Evolutionary conservation across 805 yeast genomes (phyloP), one percentile per base, ranked within the genome.

Genomic region (Starmerella floricola): DNA sequence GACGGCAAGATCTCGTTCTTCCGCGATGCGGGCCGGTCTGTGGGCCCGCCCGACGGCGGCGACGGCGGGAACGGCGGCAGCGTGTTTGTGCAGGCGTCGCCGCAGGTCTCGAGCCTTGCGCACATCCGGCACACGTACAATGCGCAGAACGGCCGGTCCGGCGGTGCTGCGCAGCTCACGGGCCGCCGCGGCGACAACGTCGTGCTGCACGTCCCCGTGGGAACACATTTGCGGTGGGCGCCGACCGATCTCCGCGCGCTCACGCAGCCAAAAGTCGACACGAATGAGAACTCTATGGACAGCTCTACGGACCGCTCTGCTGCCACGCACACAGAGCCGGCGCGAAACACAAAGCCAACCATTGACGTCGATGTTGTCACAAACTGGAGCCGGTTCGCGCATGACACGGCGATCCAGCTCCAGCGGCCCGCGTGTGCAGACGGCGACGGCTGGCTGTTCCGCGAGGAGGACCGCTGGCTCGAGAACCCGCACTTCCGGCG

Each of bases 21-120:
- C 45, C 67, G 95, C 50, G 97, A 85, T 51, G 82, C 94, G 3
- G 83, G 86, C 31, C 63, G 83, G 33, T 69, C 94, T 0, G 69
- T 71, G 16, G 98, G 98, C 0, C 97, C 98, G 0, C 94, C 98
- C 0, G 94, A 87, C 60, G 98, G 98, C n/a, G 98, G 98, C 8
- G 96, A 91, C 62, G 98, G 98, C 24, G 98, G 97, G 4, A 65
- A 69, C 47, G 98, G 98, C 18, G 98, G 98, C 2, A 70, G 78
- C 40, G 71, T 91, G 2, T 88, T 79, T 57, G 74, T 91, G 2
- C 83, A 79, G 56, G 95, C 94, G 2, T 76, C 78, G 1, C 74
- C 74, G 38, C 82, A 81, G 18, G 53, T 82, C 33, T 72, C 76
- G 29, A 78, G 91, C 3, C 61, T 91, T 45, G 85, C 84, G 52